A percentile compares a stretch with the other conserved stretches of the same genome.
phyloP scores from a whole-genome alignment of 352 stramenopile genomes.

The Thraustochytrium striatum region DNA sequence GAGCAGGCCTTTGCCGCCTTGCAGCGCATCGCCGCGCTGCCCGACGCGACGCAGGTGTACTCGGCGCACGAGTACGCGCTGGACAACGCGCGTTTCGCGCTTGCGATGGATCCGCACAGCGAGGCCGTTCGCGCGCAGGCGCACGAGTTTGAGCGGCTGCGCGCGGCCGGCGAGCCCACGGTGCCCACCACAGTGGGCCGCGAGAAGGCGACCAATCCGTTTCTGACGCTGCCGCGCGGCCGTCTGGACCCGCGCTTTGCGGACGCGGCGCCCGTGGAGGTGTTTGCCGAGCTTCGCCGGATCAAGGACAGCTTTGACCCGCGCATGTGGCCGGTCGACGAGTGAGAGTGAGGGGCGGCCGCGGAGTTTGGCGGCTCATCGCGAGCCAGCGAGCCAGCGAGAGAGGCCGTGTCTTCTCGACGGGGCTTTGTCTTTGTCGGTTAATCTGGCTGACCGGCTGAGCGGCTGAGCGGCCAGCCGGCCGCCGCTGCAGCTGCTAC shows the following conservation, averaged over 20 bases:
- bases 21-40: conserved; percentile 57
- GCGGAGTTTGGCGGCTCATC: too few relatives aligned
- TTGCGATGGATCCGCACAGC: conserved; percentile 81
- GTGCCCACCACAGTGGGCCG: conserved; percentile 74
- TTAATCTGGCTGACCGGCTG: too few relatives aligned
- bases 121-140: conserved; percentile 62
- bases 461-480: too few relatives aligned
- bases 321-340: too few relatives aligned
- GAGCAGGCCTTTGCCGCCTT: conserved; percentile 60
- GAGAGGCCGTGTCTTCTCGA: too few relatives aligned
- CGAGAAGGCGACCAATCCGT: conserved; percentile 65
- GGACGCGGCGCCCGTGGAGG: conserved; percentile 53
- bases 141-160: conserved; percentile 56
- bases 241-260: neutral
- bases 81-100: conserved; percentile 79
- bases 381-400: too few relatives aligned
- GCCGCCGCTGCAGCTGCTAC: too few relatives aligned
- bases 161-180: conserved; percentile 62
- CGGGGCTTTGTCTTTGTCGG: too few relatives aligned
- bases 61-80: conserved; percentile 87
- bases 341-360: too few relatives aligned
- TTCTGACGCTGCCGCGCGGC: conserved; percentile 54
- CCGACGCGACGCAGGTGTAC: conserved; percentile 65
- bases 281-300: conserved; percentile 62
- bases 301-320: conserved; percentile 62